phyloP scores from a whole-genome alignment of 2,329 filamentous ascomycete species.

The Penicillium carneum region DNA sequence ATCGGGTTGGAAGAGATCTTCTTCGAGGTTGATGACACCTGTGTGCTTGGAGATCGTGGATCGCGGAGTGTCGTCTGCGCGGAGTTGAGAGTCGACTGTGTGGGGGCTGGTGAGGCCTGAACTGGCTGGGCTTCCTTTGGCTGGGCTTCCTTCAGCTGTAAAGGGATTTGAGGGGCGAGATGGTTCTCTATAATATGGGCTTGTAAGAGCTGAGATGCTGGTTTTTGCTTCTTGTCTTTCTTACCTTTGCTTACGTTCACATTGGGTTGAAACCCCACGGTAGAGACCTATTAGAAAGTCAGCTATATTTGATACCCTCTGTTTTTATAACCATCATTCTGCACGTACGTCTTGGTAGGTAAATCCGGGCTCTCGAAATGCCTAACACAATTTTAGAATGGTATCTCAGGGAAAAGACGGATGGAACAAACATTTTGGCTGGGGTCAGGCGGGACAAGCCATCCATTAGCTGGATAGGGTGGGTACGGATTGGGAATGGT shows the following conservation, averaged over 20 bases:
- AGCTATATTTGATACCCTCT: neutral
- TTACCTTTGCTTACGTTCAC: neutral
- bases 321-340: neutral
- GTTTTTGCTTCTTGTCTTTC: neutral
- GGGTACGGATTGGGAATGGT: neutral
- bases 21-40: neutral
- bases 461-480: constrained; percentile 11
- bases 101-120: neutral
- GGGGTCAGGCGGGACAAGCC: constrained; percentile 6
- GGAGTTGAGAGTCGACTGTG: neutral
- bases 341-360: neutral
- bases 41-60: neutral
- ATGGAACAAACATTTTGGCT: constrained; percentile 19
- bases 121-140: neutral
- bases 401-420: neutral
- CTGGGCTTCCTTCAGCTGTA: neutral
- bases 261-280: neutral
- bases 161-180: neutral
- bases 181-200: neutral
- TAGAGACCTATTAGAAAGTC: neutral
- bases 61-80: neutral
- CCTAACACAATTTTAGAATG: constrained; percentile 3
- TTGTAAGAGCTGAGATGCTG: neutral
- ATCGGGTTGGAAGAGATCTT: neutral
- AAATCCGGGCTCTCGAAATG: neutral